Base-by-base conservation (phyloP, 2,329 filamentous ascomycete species). In the Penicillium polonicum region DNA sequence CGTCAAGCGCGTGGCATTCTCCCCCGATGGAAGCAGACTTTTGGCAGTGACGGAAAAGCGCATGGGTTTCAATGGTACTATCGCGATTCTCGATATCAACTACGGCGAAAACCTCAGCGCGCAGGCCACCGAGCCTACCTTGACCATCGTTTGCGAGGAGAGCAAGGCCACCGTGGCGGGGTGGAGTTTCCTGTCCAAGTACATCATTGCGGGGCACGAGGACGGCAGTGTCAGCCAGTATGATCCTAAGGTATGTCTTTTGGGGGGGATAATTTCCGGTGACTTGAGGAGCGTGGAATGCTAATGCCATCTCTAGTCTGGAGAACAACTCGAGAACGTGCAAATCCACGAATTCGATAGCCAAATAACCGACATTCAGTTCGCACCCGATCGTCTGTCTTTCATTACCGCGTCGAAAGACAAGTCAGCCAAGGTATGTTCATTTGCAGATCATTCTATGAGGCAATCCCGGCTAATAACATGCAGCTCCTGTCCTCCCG, bases 321-420 rank as follows among this genome's bases (percentile, higher is more conserved):
- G 92, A 74, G 91, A 96, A 66, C 83, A 90, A 65, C 77, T 95
- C 67, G 85, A 89, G 79, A 92, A 91, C 78, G 83, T 88, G 72
- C 88, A 89, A 74, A 88, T 88, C 60, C 94, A 99, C 80, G 93
- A 96, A 78, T 87, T 88, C 70, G 88, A 91, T 80, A 80, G 83
- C 72, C 83, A 84, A 76, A 90, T 99, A 71, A 94, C 90, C 70
- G 94, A 99, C 77, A 85, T 99, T 60, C 94, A 99, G 80, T 97
- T 94, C 90, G 88, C 91, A 55, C 78, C 86, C 53, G 94, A 99
- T 82, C 87, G 93, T 69, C 96, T 92, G 70, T 97, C 97, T 82
- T 97, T 97, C 82, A 94, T 99, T 81, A 99, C 94, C 58, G 89
- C 94, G 58, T 94, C 89, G 73, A 97, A 97, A 83, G 94, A 99